phyloP scores from a whole-genome alignment of 1,139 yeast genomes.

The Tardiomyces depauwii region DNA sequence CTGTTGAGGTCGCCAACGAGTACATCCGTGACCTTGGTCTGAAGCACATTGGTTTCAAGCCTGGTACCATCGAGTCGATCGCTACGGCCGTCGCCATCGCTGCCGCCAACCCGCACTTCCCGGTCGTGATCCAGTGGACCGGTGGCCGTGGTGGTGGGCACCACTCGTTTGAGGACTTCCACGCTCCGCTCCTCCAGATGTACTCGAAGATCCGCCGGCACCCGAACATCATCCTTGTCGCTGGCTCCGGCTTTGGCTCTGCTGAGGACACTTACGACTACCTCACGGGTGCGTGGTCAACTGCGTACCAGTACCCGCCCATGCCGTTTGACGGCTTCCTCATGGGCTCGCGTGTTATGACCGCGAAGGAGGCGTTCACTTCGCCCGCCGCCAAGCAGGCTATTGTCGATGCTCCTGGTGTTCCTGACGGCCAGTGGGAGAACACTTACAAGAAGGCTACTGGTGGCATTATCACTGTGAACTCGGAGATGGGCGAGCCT shows the following conservation, averaged over 20 bases:
- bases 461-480: constrained; percentile 93
- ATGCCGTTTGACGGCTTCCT: constrained; percentile 99
- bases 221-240: constrained; percentile 76
- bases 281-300: constrained; percentile 94
- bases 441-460: constrained; percentile 87
- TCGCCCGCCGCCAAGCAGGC: constrained; percentile 90
- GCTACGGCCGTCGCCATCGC: constrained; percentile 82
- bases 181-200: constrained; percentile 92
- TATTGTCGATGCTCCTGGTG: constrained; percentile 86
- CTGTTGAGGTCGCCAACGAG: constrained; percentile 93
- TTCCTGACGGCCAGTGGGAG: constrained; percentile 83
- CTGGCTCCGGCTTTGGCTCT: constrained; percentile 98
- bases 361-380: constrained; percentile 91
- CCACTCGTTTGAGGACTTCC: constrained; percentile 98
- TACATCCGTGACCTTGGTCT: constrained; percentile 87
- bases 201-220: constrained; percentile 91
- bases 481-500: constrained; percentile 99
- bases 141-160: constrained; percentile 99
- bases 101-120: constrained; percentile 91
- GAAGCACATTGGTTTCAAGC: constrained; percentile 92
- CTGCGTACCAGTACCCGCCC: constrained; percentile 76
- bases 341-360: constrained; percentile 95
- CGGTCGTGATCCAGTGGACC: constrained; percentile 97
- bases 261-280: constrained; percentile 95
- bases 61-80: constrained; percentile 93